Conservation (phyloP, 805 yeast species). For the Yamadazyma endophytica region DNA sequence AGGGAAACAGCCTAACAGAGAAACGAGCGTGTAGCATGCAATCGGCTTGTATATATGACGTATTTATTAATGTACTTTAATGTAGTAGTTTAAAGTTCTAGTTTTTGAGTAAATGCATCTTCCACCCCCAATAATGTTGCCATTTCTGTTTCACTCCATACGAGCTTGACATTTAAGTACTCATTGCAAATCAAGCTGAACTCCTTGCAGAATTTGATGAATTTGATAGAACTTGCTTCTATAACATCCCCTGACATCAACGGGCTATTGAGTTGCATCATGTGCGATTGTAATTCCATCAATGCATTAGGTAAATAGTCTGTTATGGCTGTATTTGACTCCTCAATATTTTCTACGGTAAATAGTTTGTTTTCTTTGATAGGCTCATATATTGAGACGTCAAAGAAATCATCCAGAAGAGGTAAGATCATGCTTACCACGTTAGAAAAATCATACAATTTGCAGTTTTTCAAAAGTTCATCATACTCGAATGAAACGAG, state of each 20-base stretch:
- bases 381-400: constrained; percentile 62
- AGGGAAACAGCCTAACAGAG: constrained; percentile 71
- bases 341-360: constrained; percentile 38
- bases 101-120: constrained; percentile 17
- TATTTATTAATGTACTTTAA: constrained; percentile 1
- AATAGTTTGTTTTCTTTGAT: constrained; percentile 58
- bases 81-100: not conserved
- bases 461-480: constrained; percentile 47
- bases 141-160: constrained; percentile 57
- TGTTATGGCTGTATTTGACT: constrained; percentile 44
- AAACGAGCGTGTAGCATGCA: too few species aligned
- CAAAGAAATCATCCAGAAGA: constrained; percentile 52
- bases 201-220: constrained; percentile 45
- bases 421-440: constrained; percentile 71
- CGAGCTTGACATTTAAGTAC: constrained; percentile 34
- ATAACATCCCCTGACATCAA: constrained; percentile 53
- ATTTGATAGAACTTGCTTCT: constrained; percentile 43
- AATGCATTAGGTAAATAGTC: constrained; percentile 57
- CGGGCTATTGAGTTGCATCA: constrained; percentile 61
- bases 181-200: constrained; percentile 32
- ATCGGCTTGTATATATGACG: too few species aligned
- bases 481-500: constrained; percentile 45
- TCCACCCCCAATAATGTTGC: constrained; percentile 73
- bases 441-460: constrained; percentile 56
- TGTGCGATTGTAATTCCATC: constrained; percentile 53